A percentile compares a stretch with the other conserved stretches of the same genome.
phyloP scores from a whole-genome alignment of 2,329 filamentous ascomycete genomes.

The Aspergillus novofumigatus region DNA sequence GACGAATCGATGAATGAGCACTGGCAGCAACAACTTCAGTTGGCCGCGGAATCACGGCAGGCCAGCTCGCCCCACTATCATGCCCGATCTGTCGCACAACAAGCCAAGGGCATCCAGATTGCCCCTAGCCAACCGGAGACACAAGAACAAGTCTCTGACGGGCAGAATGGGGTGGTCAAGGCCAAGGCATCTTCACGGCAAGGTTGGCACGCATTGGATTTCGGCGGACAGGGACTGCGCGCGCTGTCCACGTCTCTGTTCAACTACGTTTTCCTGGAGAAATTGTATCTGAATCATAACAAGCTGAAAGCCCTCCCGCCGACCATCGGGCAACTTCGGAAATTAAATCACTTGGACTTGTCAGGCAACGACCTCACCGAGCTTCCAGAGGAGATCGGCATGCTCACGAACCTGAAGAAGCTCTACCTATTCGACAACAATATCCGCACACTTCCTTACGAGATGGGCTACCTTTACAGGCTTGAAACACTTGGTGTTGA shows the following conservation, averaged over 20 bases:
- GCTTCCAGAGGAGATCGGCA: slow-evolving; percentile 86
- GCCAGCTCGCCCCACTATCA: slow-evolving; percentile 70
- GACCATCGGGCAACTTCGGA: slow-evolving; percentile 75
- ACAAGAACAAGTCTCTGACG: slow-evolving; percentile 49
- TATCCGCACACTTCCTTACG: slow-evolving; percentile 73
- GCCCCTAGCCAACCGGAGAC: slow-evolving; percentile 46
- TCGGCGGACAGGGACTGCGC: slow-evolving; percentile 91
- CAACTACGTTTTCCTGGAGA: slow-evolving; percentile 81
- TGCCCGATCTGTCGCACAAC: slow-evolving; percentile 45
- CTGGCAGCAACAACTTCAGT: slow-evolving; percentile 82
- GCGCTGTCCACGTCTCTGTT: slow-evolving; percentile 78
- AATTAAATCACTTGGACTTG: slow-evolving; percentile 76
- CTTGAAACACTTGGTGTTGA: slow-evolving; percentile 88
- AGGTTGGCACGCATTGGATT: slow-evolving; percentile 89
- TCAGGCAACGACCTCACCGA: slow-evolving; percentile 82
- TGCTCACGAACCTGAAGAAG: slow-evolving; percentile 88
- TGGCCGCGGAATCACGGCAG: slow-evolving; percentile 70
- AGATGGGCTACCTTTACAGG: slow-evolving; percentile 83
- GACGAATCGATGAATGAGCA: slow-evolving; percentile 63
- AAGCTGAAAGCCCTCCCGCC: slow-evolving; percentile 76
- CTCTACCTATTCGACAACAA: slow-evolving; percentile 88
- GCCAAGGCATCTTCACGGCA: slow-evolving; percentile 58
- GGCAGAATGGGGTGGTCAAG: slow-evolving; percentile 62
- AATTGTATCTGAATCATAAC: slow-evolving; percentile 92
- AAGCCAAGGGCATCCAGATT: slow-evolving; percentile 44